Evolutionary conservation across 2,329 filamentous ascomycete species (phyloP), one percentile per base, ranked within the genome.

Genomic region (Ustulina deusta): DNA sequence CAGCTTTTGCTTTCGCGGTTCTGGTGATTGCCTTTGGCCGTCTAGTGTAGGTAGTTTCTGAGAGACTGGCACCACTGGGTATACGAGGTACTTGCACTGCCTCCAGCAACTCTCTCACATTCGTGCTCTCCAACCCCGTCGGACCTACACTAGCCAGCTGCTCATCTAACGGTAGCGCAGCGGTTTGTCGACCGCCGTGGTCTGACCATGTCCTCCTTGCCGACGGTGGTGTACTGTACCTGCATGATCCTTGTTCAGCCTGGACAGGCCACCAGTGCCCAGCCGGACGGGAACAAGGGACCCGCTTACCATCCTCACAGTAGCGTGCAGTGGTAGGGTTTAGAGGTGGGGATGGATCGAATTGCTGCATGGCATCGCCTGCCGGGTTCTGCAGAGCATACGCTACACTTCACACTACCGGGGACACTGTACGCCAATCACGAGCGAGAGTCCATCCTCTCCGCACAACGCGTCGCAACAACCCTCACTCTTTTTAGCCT

Each of bases 211-310:
- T 52, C 55, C 42, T 59, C 59, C 67, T 34, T 55, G 60, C n/a
- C 56, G 13, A 49, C 42, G 34, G 49, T 40, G 57, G 25, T 58
- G 44, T 42, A 5, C 36, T n/a, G 55, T 70, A 63, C 66, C 68
- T 63, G 68, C 65, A 64, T 62, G 11, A 71, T 59, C 69, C 69
- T 48, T 65, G 65, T 51, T 27, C 52, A 62, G 63, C 40, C 60
- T 56, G 55, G 44, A 27, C 51, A 49, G 59, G 27, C 38, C 52
- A 22, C 56, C 61, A 61, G 42, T 49, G 64, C 56, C 69, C 69
- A 66, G 64, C 51, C 67, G 62, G 69, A 68, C 68, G 69, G 69
- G 68, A 70, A 70, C 67, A 64, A 44, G 62, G 59, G 64, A 65
- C 65, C 67, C 66, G 57, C 55, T 65, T 61, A 58, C 49, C 49